phyloP scores from a whole-genome alignment of 176 grass and related monocot genomes.

The Pontederia paniculata region DNA sequence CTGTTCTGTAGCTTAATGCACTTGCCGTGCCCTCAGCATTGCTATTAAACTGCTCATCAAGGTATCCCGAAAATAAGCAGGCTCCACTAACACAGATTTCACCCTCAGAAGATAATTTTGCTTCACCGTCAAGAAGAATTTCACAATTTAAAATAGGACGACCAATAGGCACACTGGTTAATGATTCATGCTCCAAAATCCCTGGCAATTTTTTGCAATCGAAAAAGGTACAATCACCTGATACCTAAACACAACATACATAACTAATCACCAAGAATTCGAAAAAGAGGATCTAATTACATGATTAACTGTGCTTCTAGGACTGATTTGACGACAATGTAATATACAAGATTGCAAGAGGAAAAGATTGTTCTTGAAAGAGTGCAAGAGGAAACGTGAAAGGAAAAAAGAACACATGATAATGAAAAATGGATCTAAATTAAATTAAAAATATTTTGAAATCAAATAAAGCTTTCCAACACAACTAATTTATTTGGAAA shows the following conservation, averaged over 20 bases:
- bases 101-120: conserved; percentile 32
- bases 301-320: no score
- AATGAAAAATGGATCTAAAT: no score
- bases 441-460: no score
- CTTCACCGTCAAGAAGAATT: conserved; percentile 30
- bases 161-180: conserved; percentile 74
- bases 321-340: no score
- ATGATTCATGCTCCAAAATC: conserved; percentile 38
- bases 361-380: no score
- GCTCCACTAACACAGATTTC: conserved; percentile 74
- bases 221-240: conserved; percentile 87
- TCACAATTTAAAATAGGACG: conserved; percentile 74
- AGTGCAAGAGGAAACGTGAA: no score
- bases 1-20: conserved; percentile 43
- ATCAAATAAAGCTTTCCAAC: no score
- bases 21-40: conserved; percentile 18
- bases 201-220: conserved; percentile 60
- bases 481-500: no score
- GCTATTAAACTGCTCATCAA: conserved; percentile 18
- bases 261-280: not conserved
- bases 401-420: no score
- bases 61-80: conserved; percentile 74
- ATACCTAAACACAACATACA: conserved; percentile 46
- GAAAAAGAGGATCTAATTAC: no score
- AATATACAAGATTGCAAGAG: no score